Evolutionary conservation across 129 eudicot genomes (phyloP), one percentile per base, ranked within the genome.

Genomic region (Logfia minima): DNA sequence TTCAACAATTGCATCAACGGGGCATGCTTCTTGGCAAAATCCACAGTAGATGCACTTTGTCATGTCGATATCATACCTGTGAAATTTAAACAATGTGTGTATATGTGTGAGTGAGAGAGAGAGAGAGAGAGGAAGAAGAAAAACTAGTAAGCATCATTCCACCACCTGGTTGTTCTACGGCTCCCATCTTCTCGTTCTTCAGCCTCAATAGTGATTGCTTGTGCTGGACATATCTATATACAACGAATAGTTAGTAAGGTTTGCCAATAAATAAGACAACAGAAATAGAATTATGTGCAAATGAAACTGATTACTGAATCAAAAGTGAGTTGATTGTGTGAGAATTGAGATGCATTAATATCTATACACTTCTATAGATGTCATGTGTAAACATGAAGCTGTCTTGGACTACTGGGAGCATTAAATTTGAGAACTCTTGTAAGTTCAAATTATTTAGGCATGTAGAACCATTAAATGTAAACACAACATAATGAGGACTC

Each of bases 11-110:
- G 99, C 99, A 88, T 95, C 99, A 75, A 95, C 99, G 0, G 99
- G 99, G 78, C 99, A 95, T 32, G 99, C 99, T 81, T 95, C 99
- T 95, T 95, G 99, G 89, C 99, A 95, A 77, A 95, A 95, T 60
- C 99, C 99, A 85, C 99, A 95, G 84, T 95, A 95, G 67, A 95
- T 95, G 83, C 99, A 95, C 84, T 95, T 91, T 55, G 97, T 95
- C 99, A 95, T 95, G 85, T 92, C 98, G 69, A 92, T 92, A 80
- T 92, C 97, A 75, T 95, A 95, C 88, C 98, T 94, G 83, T 39
- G 21, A 31, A 74, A 60, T 66, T 37, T 81, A 79, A 78, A 4
- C 66, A 61, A 41, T 41, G 41, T 6, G 8, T 35, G 18, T 77
- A 37, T 23, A 26, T 3, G 28, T 37, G 71, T 26, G 53, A 2